Percentiles rank a stretch among this genome's conserved stretches.
These are phyloP conservation scores for Apophysomyces elegans DNA, from an alignment of 371 early-diverging fungal genomes.

Conservation along the genomic window DNA sequence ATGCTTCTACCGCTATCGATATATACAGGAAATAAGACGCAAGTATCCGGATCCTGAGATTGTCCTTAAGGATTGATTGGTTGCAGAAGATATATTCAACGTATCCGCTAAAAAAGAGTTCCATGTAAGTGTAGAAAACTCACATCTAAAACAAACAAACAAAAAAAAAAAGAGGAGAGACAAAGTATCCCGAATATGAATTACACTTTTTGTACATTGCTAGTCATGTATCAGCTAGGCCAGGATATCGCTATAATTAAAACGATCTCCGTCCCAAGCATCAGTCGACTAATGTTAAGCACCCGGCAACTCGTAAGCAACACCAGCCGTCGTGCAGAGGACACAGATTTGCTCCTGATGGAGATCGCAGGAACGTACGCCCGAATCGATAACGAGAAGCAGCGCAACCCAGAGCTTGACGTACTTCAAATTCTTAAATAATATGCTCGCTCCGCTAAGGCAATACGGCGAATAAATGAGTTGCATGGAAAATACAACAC, in stretches of 20 bases:
- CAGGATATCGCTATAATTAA: conserved; percentile 56
- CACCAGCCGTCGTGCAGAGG: conserved; percentile 50
- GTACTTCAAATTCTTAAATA: conserved; percentile 27
- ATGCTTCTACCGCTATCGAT: conserved; percentile 37
- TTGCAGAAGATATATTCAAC: conserved; percentile 46
- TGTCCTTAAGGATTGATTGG: conserved; percentile 36
- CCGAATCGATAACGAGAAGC: conserved; percentile 40
- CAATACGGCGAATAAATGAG: conserved; percentile 52
- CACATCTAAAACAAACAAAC: background rate
- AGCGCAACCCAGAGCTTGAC: conserved; percentile 13
- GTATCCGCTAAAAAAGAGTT: conserved; percentile 41
- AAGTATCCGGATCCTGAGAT: conserved; percentile 55
- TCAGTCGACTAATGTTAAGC: conserved; percentile 49
- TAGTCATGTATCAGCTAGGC: conserved; percentile 18
- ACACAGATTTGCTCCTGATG: conserved; percentile 47
- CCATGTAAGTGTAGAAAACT: conserved; percentile 27
- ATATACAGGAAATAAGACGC: conserved; percentile 31
- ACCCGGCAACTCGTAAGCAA: conserved; percentile 48
- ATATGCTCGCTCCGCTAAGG: conserved; percentile 28
- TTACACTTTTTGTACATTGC: no score
- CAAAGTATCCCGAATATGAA: no score
- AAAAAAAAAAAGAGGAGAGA: background rate
- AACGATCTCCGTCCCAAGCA: conserved; percentile 52
- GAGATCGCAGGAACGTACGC: conserved; percentile 49
- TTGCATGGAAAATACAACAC: conserved; percentile 56